A percentile compares a stretch with the other conserved stretches of the same genome.
These are phyloP conservation scores for Paecilomyces niveus DNA, from an alignment of 2,329 filamentous ascomycete genomes.

Conservation along the genomic window DNA sequence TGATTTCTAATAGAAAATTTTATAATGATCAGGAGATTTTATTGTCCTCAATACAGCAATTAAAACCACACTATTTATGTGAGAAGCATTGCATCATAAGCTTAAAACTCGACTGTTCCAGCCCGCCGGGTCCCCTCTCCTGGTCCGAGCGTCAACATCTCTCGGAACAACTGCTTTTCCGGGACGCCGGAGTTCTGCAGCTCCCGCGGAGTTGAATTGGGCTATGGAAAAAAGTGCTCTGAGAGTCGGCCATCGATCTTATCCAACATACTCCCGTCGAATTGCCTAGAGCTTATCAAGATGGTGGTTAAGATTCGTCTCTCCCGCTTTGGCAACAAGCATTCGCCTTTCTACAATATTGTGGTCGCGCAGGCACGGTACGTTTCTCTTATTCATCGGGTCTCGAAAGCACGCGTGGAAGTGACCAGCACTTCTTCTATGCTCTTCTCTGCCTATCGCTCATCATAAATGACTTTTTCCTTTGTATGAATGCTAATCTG, in stretches of 20 bases:
- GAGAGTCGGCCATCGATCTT: neutral
- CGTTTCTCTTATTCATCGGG: constrained; percentile 13
- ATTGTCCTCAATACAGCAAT: neutral
- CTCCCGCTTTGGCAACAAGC: constrained; percentile 82
- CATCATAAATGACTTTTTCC: neutral
- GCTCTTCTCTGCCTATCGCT: neutral
- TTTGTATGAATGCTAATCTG: neutral
- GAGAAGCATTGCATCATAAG: constrained; percentile 12
- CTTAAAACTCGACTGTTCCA: constrained; percentile 10
- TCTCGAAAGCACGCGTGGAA: neutral
- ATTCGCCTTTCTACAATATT: constrained; percentile 95
- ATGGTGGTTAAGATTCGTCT: constrained; percentile 96
- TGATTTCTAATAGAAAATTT: neutral
- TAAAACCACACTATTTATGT: neutral
- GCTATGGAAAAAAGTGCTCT: constrained; percentile 2
- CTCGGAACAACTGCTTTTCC: constrained; percentile 21
- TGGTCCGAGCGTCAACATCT: neutral
- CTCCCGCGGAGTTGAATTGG: constrained; percentile 18
- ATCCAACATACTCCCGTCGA: neutral
- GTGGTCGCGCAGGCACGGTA: constrained; percentile 90
- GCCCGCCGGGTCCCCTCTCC: neutral
- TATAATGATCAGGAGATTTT: neutral
- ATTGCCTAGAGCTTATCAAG: constrained; percentile 17
- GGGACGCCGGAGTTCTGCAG: constrained; percentile 13
- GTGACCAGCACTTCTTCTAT: neutral